Evolutionary conservation across 108 stramenopile species (phyloP).

Genomic region (Cyclotella atomus): DNA sequence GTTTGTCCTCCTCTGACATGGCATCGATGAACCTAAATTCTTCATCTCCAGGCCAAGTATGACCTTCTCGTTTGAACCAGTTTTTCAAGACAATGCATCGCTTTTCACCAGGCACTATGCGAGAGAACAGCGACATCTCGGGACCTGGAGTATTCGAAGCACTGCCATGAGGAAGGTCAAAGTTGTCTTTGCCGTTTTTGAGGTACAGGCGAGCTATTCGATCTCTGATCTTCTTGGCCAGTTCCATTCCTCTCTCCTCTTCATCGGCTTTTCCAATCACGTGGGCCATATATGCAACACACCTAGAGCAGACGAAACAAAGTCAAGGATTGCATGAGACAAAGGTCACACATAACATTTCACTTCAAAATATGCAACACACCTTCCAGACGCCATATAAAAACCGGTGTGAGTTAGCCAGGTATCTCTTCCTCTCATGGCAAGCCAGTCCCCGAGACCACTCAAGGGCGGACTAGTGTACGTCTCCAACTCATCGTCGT

Average conservation of each 20-base stretch:
- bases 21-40: slow-evolving; percentile 31
- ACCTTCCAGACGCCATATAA: slow-evolving; percentile 41
- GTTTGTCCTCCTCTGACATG: slow-evolving; percentile 11
- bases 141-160: slow-evolving; percentile 34
- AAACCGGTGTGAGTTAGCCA: slow-evolving; percentile 45
- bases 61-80: slow-evolving; percentile 34
- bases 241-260: slow-evolving; percentile 6
- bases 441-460: slow-evolving; percentile 62
- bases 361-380: no score
- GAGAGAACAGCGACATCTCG: slow-evolving; percentile 38
- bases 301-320: no score
- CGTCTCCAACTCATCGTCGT: slow-evolving; percentile 30
- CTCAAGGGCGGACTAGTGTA: slow-evolving; percentile 17
- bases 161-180: slow-evolving; percentile 19
- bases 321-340: no score
- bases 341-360: no score
- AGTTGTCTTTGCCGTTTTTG: slow-evolving; percentile 41
- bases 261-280: slow-evolving; percentile 9
- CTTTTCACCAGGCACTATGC: slow-evolving; percentile 46
- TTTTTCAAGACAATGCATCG: slow-evolving; percentile 42
- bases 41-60: slow-evolving; percentile 14
- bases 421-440: slow-evolving; percentile 32
- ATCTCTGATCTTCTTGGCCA: slow-evolving; percentile 17
- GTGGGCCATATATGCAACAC: slow-evolving; percentile 37
- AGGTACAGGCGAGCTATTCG: slow-evolving; percentile 27